phyloP scores from a whole-genome alignment of 805 yeast genomes.

The Hanseniaspora pseudoguilliermondii region DNA sequence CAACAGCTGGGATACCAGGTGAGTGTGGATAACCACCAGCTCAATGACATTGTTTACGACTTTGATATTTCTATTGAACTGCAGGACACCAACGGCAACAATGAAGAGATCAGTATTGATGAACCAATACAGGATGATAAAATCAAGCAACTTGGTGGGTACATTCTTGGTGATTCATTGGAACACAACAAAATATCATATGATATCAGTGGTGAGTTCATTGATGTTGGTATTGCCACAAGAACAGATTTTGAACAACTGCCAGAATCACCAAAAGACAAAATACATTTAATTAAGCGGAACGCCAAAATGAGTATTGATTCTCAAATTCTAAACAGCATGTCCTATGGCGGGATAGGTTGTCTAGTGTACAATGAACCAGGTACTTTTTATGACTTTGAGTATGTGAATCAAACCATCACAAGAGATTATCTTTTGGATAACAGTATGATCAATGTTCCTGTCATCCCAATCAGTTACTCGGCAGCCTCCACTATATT shows the following conservation, averaged over 20 bases:
- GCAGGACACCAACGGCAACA: conserved; percentile 7
- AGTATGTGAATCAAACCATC: conserved; percentile 44
- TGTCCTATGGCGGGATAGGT: conserved; percentile 48
- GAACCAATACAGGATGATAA: conserved; percentile 36
- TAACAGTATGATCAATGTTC: neutral
- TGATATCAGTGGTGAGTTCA: conserved; percentile 40
- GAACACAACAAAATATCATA: conserved; percentile 41
- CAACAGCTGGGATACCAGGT: conserved; percentile 40
- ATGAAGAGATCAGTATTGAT: neutral
- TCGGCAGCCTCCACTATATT: neutral
- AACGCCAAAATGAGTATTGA: neutral
- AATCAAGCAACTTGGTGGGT: conserved; percentile 41
- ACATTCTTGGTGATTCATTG: conserved; percentile 18
- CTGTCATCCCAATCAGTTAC: conserved; percentile 11
- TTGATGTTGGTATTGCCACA: conserved; percentile 51
- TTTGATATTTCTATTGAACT: conserved; percentile 32
- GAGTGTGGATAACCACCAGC: conserved; percentile 41
- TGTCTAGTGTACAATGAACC: conserved; percentile 33
- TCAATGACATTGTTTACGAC: conserved; percentile 40
- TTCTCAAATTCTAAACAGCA: conserved; percentile 45
- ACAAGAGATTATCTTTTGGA: conserved; percentile 39
- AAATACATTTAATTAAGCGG: conserved; percentile 43
- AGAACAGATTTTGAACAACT: conserved; percentile 37
- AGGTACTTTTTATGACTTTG: conserved; percentile 32
- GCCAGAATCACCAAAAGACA: conserved; percentile 32